Conservation (phyloP, 768 basidiomycete species). For the Mycena filopes region DNA sequence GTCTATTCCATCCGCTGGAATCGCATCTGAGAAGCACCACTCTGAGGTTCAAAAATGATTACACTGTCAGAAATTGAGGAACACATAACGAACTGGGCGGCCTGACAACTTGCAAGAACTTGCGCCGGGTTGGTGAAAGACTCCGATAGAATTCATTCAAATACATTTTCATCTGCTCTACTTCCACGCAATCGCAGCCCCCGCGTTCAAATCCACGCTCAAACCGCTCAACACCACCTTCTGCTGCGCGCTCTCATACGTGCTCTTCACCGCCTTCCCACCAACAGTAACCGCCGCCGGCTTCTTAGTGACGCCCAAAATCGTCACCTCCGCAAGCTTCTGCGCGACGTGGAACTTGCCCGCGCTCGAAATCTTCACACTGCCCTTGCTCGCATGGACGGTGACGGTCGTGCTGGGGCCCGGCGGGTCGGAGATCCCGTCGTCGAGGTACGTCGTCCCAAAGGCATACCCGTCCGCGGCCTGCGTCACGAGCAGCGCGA, state of each 20-base stretch:
- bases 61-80: too few relatives aligned
- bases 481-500: constrained; percentile 69
- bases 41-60: too few relatives aligned
- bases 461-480: constrained; percentile 58
- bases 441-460: constrained; percentile 75
- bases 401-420: constrained; percentile 60
- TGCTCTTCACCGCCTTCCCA: constrained; percentile 49
- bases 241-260: constrained; percentile 49
- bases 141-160: too few relatives aligned
- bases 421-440: constrained; percentile 72
- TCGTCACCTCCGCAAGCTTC: constrained; percentile 60
- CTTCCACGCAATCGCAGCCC: constrained; percentile 47
- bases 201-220: constrained; percentile 55
- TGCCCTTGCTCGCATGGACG: constrained; percentile 49
- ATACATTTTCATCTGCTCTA: neutral
- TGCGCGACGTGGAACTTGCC: constrained; percentile 59
- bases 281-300: constrained; percentile 55
- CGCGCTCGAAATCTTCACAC: constrained; percentile 49
- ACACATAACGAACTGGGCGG: too few relatives aligned
- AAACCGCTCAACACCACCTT: constrained; percentile 54
- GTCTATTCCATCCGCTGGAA: too few relatives aligned
- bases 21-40: too few relatives aligned
- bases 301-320: constrained; percentile 62
- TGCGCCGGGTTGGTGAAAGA: too few relatives aligned
- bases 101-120: too few relatives aligned